A percentile compares a stretch with the other conserved stretches of the same genome.
Evolutionary conservation across 2,329 filamentous ascomycete genomes (phyloP).

Genomic region (Dactylellina cionopaga): DNA sequence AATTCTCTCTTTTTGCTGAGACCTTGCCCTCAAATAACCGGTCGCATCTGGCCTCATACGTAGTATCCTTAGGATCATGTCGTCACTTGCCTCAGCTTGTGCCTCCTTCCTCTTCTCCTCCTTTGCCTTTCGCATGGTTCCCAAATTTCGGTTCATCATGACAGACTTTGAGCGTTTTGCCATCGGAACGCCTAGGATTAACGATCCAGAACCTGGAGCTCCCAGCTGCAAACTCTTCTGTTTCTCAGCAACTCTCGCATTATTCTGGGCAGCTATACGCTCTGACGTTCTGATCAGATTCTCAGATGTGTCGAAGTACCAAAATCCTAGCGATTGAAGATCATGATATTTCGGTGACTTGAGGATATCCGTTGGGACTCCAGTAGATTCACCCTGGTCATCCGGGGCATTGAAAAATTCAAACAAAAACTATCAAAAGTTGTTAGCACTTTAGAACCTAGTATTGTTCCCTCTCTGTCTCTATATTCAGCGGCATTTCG

Average conservation of each 20-base stretch:
- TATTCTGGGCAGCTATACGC: constrained; percentile 89
- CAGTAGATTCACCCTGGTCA: constrained; percentile 82
- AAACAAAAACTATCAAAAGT: constrained; percentile 73
- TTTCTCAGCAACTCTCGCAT: constrained; percentile 76
- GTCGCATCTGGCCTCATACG: constrained; percentile 93
- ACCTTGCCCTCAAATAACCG: constrained; percentile 86
- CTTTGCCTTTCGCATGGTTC: constrained; percentile 95
- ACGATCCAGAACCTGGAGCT: constrained; percentile 62
- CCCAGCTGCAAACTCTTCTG: constrained; percentile 76
- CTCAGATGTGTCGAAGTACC: constrained; percentile 93
- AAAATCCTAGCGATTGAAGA: constrained; percentile 94
- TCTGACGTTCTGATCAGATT: constrained; percentile 95
- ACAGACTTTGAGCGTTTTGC: constrained; percentile 76
- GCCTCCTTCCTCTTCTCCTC: constrained; percentile 95
- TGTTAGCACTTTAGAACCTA: constrained; percentile 3
- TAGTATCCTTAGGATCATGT: constrained; percentile 95
- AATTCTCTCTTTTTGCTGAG: constrained; percentile 91
- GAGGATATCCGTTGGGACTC: constrained; percentile 88
- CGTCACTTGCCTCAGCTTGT: constrained; percentile 94
- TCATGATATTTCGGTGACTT: constrained; percentile 99
- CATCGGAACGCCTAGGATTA: constrained; percentile 62
- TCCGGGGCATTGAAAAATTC: constrained; percentile 95
- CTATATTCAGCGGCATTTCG: background rate
- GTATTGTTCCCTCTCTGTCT: background rate
- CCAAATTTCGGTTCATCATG: constrained; percentile 92